Evolutionary conservation across 371 early-diverging fungal genomes (phyloP).

Genomic region (Circinella umbellata): DNA sequence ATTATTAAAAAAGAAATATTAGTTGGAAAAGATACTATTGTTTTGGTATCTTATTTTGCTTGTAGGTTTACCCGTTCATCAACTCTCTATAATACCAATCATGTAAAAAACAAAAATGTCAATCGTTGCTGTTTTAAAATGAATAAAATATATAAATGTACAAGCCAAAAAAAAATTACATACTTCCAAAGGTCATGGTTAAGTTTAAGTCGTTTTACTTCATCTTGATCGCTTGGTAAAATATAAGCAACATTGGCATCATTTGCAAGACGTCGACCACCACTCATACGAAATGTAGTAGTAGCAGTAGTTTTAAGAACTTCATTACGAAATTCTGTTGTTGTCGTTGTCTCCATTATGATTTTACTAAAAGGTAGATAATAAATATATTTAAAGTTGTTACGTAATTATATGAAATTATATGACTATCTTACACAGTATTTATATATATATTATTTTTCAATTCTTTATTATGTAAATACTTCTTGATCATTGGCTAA

Average conservation of each 20-base stretch:
- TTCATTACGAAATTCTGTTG: background rate
- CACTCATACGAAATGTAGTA: constrained; percentile 26
- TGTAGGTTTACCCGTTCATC: constrained; percentile 10
- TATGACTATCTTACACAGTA: too few species aligned
- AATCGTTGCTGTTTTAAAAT: too few species aligned
- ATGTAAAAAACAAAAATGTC: too few species aligned
- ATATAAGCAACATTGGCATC: constrained; percentile 43
- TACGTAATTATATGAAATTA: too few species aligned
- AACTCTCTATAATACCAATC: background rate
- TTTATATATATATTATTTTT: background rate
- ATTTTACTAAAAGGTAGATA: too few species aligned
- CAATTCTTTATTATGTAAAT: background rate
- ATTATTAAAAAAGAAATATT: too few species aligned
- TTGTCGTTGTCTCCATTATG: background rate
- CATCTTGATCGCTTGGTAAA: constrained; percentile 45
- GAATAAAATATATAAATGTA: too few species aligned
- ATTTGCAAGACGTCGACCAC: constrained; percentile 34
- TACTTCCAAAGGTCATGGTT: constrained; percentile 46
- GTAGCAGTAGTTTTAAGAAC: background rate
- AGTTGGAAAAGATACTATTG: too few species aligned
- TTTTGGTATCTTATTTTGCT: too few species aligned
- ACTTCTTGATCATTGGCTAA: background rate
- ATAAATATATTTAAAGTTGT: too few species aligned
- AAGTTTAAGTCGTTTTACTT: constrained; percentile 42
- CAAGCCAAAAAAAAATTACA: constrained; percentile 11